A percentile compares a stretch with the other conserved stretches of the same genome.
phyloP scores from a whole-genome alignment of 2,329 filamentous ascomycete species.

The Fusarium lyarnte region DNA sequence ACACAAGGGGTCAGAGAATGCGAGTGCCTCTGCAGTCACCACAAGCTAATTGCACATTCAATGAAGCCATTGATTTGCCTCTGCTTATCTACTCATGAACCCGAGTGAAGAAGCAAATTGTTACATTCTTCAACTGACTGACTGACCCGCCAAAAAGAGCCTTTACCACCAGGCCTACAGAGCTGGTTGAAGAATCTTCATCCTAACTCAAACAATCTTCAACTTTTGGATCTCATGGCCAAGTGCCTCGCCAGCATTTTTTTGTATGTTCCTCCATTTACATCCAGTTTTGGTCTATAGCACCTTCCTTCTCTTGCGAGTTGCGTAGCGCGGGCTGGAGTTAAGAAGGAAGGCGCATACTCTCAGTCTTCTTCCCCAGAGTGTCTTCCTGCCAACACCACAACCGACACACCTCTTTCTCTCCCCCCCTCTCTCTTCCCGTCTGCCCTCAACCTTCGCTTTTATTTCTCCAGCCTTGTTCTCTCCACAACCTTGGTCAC shows the following conservation, averaged over 20 bases:
- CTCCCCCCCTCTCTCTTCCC: neutral
- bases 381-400: neutral
- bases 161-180: neutral
- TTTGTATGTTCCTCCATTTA: neutral
- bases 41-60: neutral
- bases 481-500: slow-evolving; percentile 3
- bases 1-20: neutral
- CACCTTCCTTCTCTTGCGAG: neutral
- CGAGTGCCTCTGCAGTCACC: neutral
- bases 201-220: slow-evolving; percentile 5
- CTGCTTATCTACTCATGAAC: neutral
- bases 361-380: slow-evolving; percentile 1
- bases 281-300: neutral
- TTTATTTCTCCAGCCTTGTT: slow-evolving; percentile 4
- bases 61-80: neutral
- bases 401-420: neutral
- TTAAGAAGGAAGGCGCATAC: slow-evolving; percentile 15
- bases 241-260: neutral
- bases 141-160: neutral
- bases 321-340: neutral
- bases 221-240: slow-evolving; percentile 12
- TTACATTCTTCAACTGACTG: neutral
- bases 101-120: neutral
- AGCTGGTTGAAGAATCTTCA: slow-evolving; percentile 3
- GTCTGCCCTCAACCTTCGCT: neutral